Percentiles rank a stretch among this genome's conserved stretches.
phyloP scores from a whole-genome alignment of 192 early-diverging fungal species.

The Allomyces macrogynus region DNA sequence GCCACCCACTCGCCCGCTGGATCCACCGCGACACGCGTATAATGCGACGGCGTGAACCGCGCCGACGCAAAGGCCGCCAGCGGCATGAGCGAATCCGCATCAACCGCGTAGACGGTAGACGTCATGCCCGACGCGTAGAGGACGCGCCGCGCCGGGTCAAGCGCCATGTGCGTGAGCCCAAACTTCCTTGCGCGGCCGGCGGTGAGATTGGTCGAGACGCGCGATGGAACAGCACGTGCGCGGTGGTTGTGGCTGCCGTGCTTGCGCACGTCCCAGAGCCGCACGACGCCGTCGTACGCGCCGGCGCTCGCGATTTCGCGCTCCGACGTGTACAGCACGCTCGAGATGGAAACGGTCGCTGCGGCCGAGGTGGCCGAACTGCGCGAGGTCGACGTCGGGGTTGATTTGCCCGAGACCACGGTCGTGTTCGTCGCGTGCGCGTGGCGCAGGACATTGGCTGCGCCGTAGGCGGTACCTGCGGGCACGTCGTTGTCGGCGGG shows the following conservation, averaged over 20 bases:
- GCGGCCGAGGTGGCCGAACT: neutral
- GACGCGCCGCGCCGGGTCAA: too few species aligned
- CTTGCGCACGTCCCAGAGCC: constrained; percentile 1
- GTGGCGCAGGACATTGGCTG: neutral
- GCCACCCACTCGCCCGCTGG: neutral
- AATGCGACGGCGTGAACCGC: neutral
- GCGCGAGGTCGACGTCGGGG: neutral
- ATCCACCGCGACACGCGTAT: neutral
- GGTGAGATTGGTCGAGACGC: neutral
- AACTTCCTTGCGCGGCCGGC: too few species aligned
- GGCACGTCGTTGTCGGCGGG: neutral
- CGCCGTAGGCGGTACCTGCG: neutral
- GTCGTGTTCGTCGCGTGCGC: neutral
- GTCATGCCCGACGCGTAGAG: too few species aligned
- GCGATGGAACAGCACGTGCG: neutral
- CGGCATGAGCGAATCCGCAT: neutral
- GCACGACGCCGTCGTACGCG: neutral
- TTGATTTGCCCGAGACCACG: neutral
- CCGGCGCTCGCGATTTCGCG: neutral
- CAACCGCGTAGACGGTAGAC: neutral
- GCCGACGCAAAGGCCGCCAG: neutral
- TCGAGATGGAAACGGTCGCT: neutral
- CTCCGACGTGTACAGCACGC: neutral
- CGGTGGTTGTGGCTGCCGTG: neutral
- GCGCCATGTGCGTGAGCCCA: too few species aligned